Percentiles rank a stretch among this genome's conserved stretches.
Evolutionary conservation across 148 eudicot genomes (phyloP).

Genomic region (Linanthus parryae): DNA sequence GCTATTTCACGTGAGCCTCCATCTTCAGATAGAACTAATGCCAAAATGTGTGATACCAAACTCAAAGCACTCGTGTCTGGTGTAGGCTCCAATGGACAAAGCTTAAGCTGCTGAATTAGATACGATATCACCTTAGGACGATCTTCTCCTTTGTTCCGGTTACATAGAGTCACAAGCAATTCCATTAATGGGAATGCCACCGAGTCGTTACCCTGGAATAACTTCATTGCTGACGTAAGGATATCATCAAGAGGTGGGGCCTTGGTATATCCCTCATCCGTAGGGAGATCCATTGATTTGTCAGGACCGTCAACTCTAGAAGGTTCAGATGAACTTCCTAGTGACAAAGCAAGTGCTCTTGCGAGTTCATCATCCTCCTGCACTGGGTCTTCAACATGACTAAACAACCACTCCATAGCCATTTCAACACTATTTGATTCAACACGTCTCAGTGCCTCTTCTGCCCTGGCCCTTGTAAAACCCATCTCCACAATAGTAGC

Average conservation of each 20-base stretch:
- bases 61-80: slow-evolving; percentile 65
- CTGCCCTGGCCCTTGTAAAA: slow-evolving; percentile 89
- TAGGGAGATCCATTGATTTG: slow-evolving; percentile 46
- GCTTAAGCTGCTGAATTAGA: slow-evolving; percentile 70
- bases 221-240: slow-evolving; percentile 70
- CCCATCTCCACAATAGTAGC: slow-evolving; percentile 97
- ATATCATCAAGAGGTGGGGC: slow-evolving; percentile 86
- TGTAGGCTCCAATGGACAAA: slow-evolving; percentile 54
- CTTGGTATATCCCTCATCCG: slow-evolving; percentile 58
- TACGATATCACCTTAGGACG: slow-evolving; percentile 67
- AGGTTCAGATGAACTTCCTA: slow-evolving; percentile 77
- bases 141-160: slow-evolving; percentile 82
- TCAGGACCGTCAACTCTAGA: slow-evolving; percentile 66
- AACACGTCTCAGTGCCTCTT: slow-evolving; percentile 88
- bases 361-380: slow-evolving; percentile 96
- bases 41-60: slow-evolving; percentile 77
- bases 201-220: slow-evolving; percentile 72
- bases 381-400: slow-evolving; percentile 88
- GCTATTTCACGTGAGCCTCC: slow-evolving; percentile 69
- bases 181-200: slow-evolving; percentile 78
- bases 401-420: slow-evolving; percentile 99
- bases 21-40: slow-evolving; percentile 87
- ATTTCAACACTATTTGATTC: slow-evolving; percentile 93
- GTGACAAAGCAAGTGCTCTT: slow-evolving; percentile 82
- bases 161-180: slow-evolving; percentile 83